Evolutionary conservation across 768 basidiomycete genomes (phyloP), one percentile per base, ranked within the genome.

Genomic region (Lentinus brumalis): DNA sequence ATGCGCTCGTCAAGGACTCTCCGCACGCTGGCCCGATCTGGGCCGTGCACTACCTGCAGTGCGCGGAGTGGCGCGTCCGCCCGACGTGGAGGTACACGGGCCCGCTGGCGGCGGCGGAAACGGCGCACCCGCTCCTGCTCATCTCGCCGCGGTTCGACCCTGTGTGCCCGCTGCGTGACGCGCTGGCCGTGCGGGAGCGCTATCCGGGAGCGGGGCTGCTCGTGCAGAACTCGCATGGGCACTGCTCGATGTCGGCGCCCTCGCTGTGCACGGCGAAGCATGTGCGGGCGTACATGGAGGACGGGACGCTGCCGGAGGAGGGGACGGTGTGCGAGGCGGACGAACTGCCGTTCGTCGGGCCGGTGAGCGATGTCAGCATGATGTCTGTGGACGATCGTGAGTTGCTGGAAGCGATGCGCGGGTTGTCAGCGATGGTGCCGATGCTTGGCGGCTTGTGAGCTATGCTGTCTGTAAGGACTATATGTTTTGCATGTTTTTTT

Each of bases 231-330:
- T 67, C 66, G 30, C 61, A 61, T 31, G 66, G 66, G 10, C 66
- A 67, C 30, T 67, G 66, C 53, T 67, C 66, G 44, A 30, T 59
- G 12, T 40, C 58, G 1, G 59, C 63, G 41, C 66, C 66, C n/a
- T 64, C 63, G 39, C 38, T 67, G 16, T 67, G 66, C 62, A 67
- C 66, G 0, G 66, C 66, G 29, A 64, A 60, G 59, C 56, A 67
- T 39, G 47, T 67, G 9, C 40, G 61, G 42, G 61, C 61, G 42
- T 67, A 67, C 50, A 60, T 62, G 55, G 59, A 53, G 30, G 44
- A 67, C 38, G 66, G 66, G 55, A 60, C 57, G 59, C 46, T 67
- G 14, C 66, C 66, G 11, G 44, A 50, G 54, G 56, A 64, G 30
- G 66, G 66, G 5, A 61, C 66, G 16, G 63, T 63, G 47, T 67